Evolutionary conservation across 768 basidiomycete species (phyloP).

Genomic region (Panaeolus papilionaceus): DNA sequence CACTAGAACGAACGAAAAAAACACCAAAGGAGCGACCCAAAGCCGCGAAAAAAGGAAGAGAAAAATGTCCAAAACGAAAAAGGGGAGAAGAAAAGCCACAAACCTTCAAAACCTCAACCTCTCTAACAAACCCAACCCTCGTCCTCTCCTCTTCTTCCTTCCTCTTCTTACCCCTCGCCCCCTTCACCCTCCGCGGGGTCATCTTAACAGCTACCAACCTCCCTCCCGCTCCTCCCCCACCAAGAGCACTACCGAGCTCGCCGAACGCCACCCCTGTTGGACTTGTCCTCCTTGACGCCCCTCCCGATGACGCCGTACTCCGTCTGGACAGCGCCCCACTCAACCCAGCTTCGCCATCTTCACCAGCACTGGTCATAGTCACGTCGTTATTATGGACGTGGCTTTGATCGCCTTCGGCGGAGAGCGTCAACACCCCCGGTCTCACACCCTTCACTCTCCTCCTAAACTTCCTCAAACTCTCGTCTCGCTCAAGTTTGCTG

Average conservation of each 20-base stretch:
- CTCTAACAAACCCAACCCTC: conserved; percentile 77
- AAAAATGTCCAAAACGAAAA: not conserved
- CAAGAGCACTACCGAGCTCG: not conserved
- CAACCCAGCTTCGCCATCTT: conserved; percentile 13
- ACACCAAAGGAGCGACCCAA: not conserved
- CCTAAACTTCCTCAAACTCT: conserved; percentile 36
- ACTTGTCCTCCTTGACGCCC: conserved; percentile 22
- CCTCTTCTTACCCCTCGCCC: conserved; percentile 27
- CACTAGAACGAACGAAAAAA: too few species aligned
- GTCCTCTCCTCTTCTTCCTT: conserved; percentile 70
- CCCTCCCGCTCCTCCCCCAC: conserved; percentile 21
- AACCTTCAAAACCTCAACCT: conserved; percentile 85
- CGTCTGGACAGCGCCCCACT: conserved; percentile 22
- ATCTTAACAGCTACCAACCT: conserved; percentile 56
- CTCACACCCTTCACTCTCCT: conserved; percentile 37
- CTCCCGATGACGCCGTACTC: conserved; percentile 18
- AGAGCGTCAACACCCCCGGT: conserved; percentile 26
- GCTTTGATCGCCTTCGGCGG: conserved; percentile 32
- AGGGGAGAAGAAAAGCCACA: conserved; percentile 31
- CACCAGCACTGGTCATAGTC: conserved; percentile 15
- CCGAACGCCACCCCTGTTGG: not conserved
- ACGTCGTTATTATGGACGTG: too few species aligned
- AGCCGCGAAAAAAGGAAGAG: not conserved
- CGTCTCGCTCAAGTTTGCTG: conserved; percentile 29
- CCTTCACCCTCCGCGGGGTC: conserved; percentile 42